phyloP scores from a whole-genome alignment of 352 stramenopile species.

The Pythium apleroticum region DNA sequence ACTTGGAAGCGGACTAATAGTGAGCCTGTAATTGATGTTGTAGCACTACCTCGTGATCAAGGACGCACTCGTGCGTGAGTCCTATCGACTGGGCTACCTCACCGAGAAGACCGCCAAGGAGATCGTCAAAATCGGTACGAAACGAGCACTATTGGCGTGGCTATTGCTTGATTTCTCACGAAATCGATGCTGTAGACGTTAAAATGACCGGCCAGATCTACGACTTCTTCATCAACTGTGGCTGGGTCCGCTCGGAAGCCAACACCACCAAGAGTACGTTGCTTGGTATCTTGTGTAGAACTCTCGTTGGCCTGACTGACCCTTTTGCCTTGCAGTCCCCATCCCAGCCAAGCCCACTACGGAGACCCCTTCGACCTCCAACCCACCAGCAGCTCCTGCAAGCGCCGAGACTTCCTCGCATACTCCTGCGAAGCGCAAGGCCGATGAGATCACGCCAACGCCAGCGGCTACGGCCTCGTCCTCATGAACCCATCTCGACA shows the following conservation, averaged over 20 bases:
- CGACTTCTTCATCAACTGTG: slow-evolving; percentile 90
- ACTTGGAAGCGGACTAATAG: neutral
- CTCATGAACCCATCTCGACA: slow-evolving; percentile 9
- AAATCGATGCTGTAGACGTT: slow-evolving; percentile 45
- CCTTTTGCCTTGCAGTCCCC: slow-evolving; percentile 7
- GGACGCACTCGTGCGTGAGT: slow-evolving; percentile 91
- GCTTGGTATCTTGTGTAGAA: neutral
- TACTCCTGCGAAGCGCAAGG: slow-evolving; percentile 57
- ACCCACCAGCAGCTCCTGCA: neutral
- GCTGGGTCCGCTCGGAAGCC: slow-evolving; percentile 76
- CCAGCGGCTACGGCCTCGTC: slow-evolving; percentile 4
- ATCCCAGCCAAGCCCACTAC: slow-evolving; percentile 18
- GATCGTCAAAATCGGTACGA: slow-evolving; percentile 90
- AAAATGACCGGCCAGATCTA: slow-evolving; percentile 87
- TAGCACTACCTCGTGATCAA: slow-evolving; percentile 96
- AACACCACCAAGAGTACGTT: slow-evolving; percentile 53
- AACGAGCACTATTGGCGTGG: neutral
- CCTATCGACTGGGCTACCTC: slow-evolving; percentile 73
- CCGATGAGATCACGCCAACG: slow-evolving; percentile 39
- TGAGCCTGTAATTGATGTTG: neutral
- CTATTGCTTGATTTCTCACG: neutral
- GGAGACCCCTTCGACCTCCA: slow-evolving; percentile 5
- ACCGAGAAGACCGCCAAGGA: slow-evolving; percentile 78
- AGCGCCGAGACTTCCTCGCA: neutral
- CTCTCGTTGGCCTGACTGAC: neutral